phyloP scores from a whole-genome alignment of 106 monocot genomes.

The Dendrobium officinale region DNA sequence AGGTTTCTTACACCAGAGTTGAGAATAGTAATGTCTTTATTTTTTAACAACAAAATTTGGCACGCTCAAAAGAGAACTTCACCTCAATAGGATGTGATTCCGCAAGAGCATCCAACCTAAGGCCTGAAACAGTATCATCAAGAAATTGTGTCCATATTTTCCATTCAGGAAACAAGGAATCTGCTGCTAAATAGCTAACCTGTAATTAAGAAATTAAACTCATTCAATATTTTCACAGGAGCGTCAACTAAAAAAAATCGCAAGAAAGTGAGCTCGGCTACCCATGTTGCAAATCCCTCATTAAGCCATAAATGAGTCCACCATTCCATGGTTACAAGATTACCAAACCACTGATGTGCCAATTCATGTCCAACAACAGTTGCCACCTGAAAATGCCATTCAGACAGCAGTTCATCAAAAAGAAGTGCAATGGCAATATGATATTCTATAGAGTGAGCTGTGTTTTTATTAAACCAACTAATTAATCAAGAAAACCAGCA shows the following conservation, averaged over 20 bases:
- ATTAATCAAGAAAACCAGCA: background rate
- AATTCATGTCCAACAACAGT: conserved; percentile 90
- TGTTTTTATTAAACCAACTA: background rate
- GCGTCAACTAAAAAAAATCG: background rate
- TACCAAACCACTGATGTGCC: conserved; percentile 99
- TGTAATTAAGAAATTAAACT: conserved; percentile 14
- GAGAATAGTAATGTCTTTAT: background rate
- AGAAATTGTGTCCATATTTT: conserved; percentile 96
- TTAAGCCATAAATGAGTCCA: conserved; percentile 99
- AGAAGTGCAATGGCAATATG: background rate
- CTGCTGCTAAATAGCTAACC: conserved; percentile 88
- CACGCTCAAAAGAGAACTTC: conserved; percentile 6
- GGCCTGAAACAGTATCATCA: conserved; percentile 64
- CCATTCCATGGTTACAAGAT: conserved; percentile 99
- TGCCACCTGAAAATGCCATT: conserved; percentile 52
- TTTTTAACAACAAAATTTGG: background rate
- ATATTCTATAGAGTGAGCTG: background rate
- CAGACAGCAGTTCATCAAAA: background rate
- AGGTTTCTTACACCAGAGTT: conserved; percentile 1
- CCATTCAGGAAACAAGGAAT: conserved; percentile 89
- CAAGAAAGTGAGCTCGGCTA: conserved; percentile 16
- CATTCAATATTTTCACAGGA: conserved; percentile 2
- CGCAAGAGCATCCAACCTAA: conserved; percentile 75
- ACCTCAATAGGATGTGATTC: conserved; percentile 99
- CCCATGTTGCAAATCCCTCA: conserved; percentile 99